Evolutionary conservation across 768 basidiomycete genomes (phyloP).

Genomic region (Hypsizygus marmoreus): DNA sequence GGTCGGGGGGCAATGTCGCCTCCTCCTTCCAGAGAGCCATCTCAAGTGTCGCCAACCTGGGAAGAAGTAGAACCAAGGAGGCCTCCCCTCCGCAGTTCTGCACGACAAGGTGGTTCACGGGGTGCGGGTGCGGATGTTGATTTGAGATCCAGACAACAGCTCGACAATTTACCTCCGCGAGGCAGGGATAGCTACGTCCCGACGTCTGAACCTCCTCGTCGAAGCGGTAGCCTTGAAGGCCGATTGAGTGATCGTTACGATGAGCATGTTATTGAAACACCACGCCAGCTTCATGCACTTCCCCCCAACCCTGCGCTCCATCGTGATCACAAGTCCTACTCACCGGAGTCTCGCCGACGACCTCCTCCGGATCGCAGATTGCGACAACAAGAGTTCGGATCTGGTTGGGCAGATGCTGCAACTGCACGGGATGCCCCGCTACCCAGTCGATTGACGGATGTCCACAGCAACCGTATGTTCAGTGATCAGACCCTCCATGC

Average conservation of each 20-base stretch:
- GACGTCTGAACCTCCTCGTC: constrained; percentile 1
- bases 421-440: not conserved
- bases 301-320: constrained; percentile 17
- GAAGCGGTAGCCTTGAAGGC: constrained; percentile 20
- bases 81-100: constrained; percentile 7
- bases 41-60: constrained; percentile 25
- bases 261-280: constrained; percentile 4
- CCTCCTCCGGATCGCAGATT: constrained; percentile 3
- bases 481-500: constrained; percentile 1
- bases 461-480: not conserved
- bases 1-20: constrained; percentile 25
- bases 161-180: constrained; percentile 7
- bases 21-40: constrained; percentile 29
- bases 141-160: not conserved
- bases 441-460: constrained; percentile 1
- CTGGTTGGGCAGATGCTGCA: constrained; percentile 5
- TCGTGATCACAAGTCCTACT: constrained; percentile 7
- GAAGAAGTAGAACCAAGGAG: constrained; percentile 16
- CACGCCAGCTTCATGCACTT: constrained; percentile 16
- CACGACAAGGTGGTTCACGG: constrained; percentile 16
- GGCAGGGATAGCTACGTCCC: constrained; percentile 2
- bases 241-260: constrained; percentile 23
- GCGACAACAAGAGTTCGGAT: not conserved
- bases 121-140: constrained; percentile 3
- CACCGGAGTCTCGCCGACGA: constrained; percentile 9